Evolutionary conservation across 352 stramenopile genomes (phyloP).

Genomic region (Phytopythium kandeliae): DNA sequence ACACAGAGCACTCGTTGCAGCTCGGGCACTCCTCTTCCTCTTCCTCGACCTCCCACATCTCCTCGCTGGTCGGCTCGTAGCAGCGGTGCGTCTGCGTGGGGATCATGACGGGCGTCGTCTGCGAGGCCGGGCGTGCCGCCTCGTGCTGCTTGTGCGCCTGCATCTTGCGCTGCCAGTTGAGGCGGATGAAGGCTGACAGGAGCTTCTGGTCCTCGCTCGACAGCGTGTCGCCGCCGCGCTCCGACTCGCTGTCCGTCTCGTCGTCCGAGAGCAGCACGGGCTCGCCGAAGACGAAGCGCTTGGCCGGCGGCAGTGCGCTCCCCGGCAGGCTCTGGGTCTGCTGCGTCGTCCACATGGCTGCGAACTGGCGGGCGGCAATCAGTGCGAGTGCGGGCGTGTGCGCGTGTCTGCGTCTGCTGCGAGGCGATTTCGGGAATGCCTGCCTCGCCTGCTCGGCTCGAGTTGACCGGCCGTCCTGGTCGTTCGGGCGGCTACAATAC

Average conservation of each 20-base stretch:
- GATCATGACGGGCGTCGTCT: slow-evolving; percentile 32
- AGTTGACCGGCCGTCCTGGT: too few species aligned
- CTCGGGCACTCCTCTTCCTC: slow-evolving; percentile 28
- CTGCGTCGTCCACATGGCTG: slow-evolving; percentile 11
- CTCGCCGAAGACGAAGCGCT: slow-evolving; percentile 10
- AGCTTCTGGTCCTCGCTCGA: slow-evolving; percentile 41
- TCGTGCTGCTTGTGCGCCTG: slow-evolving; percentile 16
- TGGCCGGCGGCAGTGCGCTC: slow-evolving; percentile 6
- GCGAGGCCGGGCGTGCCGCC: slow-evolving; percentile 7
- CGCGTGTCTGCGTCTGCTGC: too few species aligned
- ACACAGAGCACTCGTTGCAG: slow-evolving; percentile 34
- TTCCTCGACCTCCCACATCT: slow-evolving; percentile 31
- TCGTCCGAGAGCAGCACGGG: slow-evolving; percentile 43
- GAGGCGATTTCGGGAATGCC: neutral
- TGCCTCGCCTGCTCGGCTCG: too few species aligned
- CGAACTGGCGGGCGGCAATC: too few species aligned
- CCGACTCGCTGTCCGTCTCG: slow-evolving; percentile 67
- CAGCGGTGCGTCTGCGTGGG: slow-evolving; percentile 29
- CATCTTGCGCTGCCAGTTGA: slow-evolving; percentile 16
- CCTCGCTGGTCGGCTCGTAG: slow-evolving; percentile 28
- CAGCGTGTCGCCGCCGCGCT: slow-evolving; percentile 38
- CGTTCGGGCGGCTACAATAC: neutral
- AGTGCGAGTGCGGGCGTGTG: slow-evolving; percentile 6
- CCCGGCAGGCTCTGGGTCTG: slow-evolving; percentile 37
- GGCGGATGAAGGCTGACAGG: slow-evolving; percentile 35